phyloP scores from a whole-genome alignment of 345 rosid genomes.

The Ricinus communis region DNA sequence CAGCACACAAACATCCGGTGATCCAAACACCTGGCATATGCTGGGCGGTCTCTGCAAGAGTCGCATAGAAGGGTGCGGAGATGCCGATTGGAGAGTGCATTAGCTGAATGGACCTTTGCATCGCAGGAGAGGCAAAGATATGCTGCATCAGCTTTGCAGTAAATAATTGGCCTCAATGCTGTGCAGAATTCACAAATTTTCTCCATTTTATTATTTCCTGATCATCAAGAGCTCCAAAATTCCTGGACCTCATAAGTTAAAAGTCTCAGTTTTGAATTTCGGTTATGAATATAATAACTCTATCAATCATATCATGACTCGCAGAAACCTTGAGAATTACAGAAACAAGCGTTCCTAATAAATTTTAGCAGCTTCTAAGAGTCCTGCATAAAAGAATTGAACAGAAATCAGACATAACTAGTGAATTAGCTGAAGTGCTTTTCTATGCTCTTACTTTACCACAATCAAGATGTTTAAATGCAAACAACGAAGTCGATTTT shows the following conservation, averaged over 20 bases:
- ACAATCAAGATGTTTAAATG: too few relatives aligned
- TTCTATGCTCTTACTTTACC: too few relatives aligned
- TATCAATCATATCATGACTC: neutral
- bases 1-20: conserved; percentile 61
- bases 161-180: conserved; percentile 63
- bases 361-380: neutral
- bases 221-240: conserved; percentile 6
- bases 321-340: neutral
- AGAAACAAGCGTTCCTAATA: neutral
- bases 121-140: conserved; percentile 83
- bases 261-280: neutral
- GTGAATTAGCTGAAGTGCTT: too few relatives aligned
- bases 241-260: conserved; percentile 4
- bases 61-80: conserved; percentile 71
- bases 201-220: conserved; percentile 45
- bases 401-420: neutral
- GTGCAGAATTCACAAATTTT: conserved; percentile 71
- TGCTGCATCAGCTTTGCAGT: conserved; percentile 84
- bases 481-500: too few relatives aligned
- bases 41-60: conserved; percentile 50
- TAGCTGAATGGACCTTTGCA: conserved; percentile 86
- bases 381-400: conserved; percentile 5
- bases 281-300: conserved; percentile 1
- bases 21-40: conserved; percentile 54
- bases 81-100: conserved; percentile 74